A percentile compares a stretch with the other conserved stretches of the same genome.
Conservation (phyloP, 2,329 filamentous ascomycete genomes). For the Samsoniella hepiali region DNA sequence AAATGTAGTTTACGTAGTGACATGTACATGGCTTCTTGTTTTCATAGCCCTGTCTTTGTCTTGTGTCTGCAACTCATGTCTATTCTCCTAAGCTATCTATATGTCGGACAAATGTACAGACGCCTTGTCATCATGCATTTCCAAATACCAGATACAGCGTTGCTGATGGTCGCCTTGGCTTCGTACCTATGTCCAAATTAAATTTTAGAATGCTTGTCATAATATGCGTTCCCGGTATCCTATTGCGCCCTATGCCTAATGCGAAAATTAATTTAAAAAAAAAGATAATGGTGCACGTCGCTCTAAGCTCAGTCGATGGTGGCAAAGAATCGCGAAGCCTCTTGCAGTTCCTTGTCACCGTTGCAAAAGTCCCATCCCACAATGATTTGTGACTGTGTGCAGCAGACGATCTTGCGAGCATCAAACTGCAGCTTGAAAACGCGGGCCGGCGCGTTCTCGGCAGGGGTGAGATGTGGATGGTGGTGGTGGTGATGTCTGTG, state of each 20-base stretch:
- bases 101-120: neutral
- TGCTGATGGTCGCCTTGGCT: neutral
- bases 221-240: slow-evolving; percentile 1
- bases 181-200: neutral
- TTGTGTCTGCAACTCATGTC: neutral
- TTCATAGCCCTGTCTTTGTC: too few species aligned
- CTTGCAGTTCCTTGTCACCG: slow-evolving; percentile 73
- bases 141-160: neutral
- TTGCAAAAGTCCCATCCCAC: slow-evolving; percentile 98
- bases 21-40: neutral
- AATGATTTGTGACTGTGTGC: slow-evolving; percentile 85
- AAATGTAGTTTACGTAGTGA: neutral
- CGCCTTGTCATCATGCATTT: slow-evolving; percentile 3
- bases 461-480: slow-evolving; percentile 45
- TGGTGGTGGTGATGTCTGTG: slow-evolving; percentile 24
- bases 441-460: slow-evolving; percentile 52
- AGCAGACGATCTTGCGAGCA: slow-evolving; percentile 87
- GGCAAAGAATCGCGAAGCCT: slow-evolving; percentile 74
- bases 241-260: neutral
- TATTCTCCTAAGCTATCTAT: neutral
- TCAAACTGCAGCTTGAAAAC: slow-evolving; percentile 99
- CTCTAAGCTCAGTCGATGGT: slow-evolving; percentile 43
- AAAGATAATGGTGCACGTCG: too few species aligned
- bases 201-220: slow-evolving; percentile 1
- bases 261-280: neutral